Evolutionary conservation across 73 alveolate genomes (phyloP).

Genomic region (Stentor coeruleus): DNA sequence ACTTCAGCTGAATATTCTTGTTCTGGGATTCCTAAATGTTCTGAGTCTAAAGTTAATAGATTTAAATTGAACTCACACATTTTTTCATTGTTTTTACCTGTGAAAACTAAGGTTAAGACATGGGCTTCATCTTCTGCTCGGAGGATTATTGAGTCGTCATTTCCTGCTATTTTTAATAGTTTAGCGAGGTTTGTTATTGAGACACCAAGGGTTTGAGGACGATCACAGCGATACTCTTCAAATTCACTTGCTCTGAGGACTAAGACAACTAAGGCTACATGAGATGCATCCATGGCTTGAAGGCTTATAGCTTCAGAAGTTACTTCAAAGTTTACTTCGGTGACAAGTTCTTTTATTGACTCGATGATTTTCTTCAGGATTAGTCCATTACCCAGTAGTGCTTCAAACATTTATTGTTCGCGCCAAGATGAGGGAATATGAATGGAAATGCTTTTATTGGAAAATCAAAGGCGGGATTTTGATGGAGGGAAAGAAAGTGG

Average conservation of each 20-base stretch:
- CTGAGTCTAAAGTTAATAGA: constrained; percentile 90
- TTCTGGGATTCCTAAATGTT: constrained; percentile 96
- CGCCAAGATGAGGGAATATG: no score
- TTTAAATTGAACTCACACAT: constrained; percentile 90
- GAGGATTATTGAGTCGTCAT: constrained; percentile 91
- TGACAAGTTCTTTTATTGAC: constrained; percentile 89
- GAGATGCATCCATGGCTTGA: constrained; percentile 99
- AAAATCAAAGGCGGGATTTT: no score
- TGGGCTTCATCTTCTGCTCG: constrained; percentile 92
- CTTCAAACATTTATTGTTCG: constrained; percentile 97
- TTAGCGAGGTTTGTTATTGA: constrained; percentile 85
- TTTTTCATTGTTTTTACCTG: constrained; percentile 81
- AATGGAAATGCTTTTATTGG: no score
- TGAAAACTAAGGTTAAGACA: constrained; percentile 86
- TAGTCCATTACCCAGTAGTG: constrained; percentile 84
- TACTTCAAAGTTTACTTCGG: constrained; percentile 93
- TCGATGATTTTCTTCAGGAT: constrained; percentile 90
- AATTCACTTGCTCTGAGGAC: constrained; percentile 88
- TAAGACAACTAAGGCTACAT: constrained; percentile 95
- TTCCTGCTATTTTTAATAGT: constrained; percentile 92
- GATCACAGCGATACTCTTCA: constrained; percentile 93
- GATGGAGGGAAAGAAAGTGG: no score
- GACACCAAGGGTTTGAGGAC: constrained; percentile 82
- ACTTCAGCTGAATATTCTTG: constrained; percentile 87
- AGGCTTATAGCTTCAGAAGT: constrained; percentile 93